phyloP scores from a whole-genome alignment of 768 basidiomycete species.

The Sarcodon aspratus region DNA sequence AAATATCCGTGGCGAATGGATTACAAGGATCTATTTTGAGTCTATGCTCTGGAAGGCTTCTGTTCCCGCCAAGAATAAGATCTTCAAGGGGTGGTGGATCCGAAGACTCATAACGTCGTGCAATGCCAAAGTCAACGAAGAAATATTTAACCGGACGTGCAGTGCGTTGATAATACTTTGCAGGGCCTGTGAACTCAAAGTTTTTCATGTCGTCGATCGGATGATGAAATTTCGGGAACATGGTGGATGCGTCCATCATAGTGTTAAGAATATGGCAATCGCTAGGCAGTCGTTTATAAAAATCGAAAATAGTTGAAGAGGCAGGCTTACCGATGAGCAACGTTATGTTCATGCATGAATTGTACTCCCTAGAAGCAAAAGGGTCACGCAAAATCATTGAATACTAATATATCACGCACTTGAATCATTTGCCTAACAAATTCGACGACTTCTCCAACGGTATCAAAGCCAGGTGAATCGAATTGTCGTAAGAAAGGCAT shows the following conservation, averaged over 20 bases:
- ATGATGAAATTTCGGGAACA: too few relatives aligned
- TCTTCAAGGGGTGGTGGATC: conserved; percentile 14
- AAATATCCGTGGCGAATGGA: conserved; percentile 11
- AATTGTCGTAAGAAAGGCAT: conserved; percentile 12
- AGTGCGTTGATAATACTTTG: conserved; percentile 21
- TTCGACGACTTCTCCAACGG: conserved; percentile 13
- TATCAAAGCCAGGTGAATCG: conserved; percentile 14
- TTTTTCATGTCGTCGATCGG: too few relatives aligned
- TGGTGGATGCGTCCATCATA: too few relatives aligned
- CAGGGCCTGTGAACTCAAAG: not conserved
- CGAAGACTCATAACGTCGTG: conserved; percentile 16
- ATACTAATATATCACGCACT: too few relatives aligned
- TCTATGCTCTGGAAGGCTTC: conserved; percentile 20
- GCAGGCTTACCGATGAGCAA: too few relatives aligned
- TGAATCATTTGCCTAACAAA: conserved; percentile 13
- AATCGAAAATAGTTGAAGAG: too few relatives aligned
- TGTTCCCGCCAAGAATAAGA: conserved; percentile 29
- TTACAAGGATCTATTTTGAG: too few relatives aligned
- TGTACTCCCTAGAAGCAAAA: too few relatives aligned
- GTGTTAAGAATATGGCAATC: too few relatives aligned
- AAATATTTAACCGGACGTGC: conserved; percentile 18
- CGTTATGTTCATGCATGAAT: too few relatives aligned
- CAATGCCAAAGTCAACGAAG: conserved; percentile 26
- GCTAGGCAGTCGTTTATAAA: too few relatives aligned
- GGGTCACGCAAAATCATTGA: too few relatives aligned